phyloP scores from a whole-genome alignment of 805 yeast genomes.

The Wickerhamiella vanderwaltii region DNA sequence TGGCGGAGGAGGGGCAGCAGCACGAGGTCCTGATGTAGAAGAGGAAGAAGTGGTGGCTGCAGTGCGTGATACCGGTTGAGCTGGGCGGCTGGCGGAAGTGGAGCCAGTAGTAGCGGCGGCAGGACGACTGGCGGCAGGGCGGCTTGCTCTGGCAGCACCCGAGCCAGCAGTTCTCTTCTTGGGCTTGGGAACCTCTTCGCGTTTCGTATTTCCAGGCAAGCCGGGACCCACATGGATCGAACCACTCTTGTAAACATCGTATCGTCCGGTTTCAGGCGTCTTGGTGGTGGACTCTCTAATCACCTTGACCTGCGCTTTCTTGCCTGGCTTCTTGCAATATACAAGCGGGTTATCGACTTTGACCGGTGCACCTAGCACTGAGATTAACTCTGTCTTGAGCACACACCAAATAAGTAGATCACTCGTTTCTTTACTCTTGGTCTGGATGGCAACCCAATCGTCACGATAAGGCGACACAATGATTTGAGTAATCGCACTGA shows the following conservation, averaged over 20 bases:
- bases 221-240: slow-evolving; percentile 74
- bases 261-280: slow-evolving; percentile 45
- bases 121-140: neutral
- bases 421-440: slow-evolving; percentile 42
- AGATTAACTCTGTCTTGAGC: slow-evolving; percentile 78
- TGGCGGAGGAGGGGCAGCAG: slow-evolving; percentile 22
- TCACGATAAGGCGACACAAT: slow-evolving; percentile 70
- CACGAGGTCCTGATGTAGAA: neutral
- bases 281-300: slow-evolving; percentile 32
- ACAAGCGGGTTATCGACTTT: slow-evolving; percentile 58
- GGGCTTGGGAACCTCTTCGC: slow-evolving; percentile 60
- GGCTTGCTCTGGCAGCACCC: slow-evolving; percentile 12
- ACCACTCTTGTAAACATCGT: slow-evolving; percentile 80
- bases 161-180: slow-evolving; percentile 11
- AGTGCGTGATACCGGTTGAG: slow-evolving; percentile 4
- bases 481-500: slow-evolving; percentile 46
- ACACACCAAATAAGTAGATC: slow-evolving; percentile 70
- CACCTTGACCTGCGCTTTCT: slow-evolving; percentile 59
- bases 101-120: neutral
- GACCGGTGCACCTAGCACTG: slow-evolving; percentile 36
- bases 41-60: slow-evolving; percentile 13
- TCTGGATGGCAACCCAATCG: slow-evolving; percentile 75
- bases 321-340: slow-evolving; percentile 86
- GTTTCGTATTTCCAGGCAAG: slow-evolving; percentile 55
- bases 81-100: neutral